Evolutionary conservation across 148 eudicot genomes (phyloP).

Genomic region (Persicaria tinctoria): DNA sequence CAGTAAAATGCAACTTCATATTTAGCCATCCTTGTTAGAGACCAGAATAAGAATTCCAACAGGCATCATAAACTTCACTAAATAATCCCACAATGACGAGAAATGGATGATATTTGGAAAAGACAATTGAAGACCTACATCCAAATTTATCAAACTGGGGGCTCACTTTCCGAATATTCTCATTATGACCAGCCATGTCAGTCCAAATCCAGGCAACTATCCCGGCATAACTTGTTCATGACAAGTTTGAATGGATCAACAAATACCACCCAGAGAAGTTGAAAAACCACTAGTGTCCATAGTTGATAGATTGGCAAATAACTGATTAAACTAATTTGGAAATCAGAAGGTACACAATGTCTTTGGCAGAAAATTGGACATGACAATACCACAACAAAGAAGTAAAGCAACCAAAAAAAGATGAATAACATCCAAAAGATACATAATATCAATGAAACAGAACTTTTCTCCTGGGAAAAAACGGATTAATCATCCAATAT

Average conservation of each 20-base stretch:
- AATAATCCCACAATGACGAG: not conserved
- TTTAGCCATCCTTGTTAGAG: not conserved
- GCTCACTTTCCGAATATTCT: not conserved
- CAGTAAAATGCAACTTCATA: not conserved
- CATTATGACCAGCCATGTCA: not conserved
- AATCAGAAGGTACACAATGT: not conserved
- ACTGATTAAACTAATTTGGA: not conserved
- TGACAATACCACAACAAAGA: not conserved
- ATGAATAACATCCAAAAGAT: not conserved
- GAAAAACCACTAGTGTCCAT: not conserved
- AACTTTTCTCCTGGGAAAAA: not conserved
- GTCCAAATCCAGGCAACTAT: not conserved
- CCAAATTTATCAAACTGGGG: not conserved
- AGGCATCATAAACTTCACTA: not conserved
- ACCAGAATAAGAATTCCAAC: not conserved
- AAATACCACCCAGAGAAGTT: not conserved
- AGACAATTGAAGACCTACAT: not conserved
- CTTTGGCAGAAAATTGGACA: not conserved
- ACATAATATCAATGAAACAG: not conserved
- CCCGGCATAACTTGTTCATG: not conserved
- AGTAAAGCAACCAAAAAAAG: not conserved
- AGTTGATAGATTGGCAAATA: not conserved
- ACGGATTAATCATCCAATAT: not conserved
- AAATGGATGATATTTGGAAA: not conserved
- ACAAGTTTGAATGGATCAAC: slow-evolving; percentile 2